Evolutionary conservation across 2,329 filamentous ascomycete genomes (phyloP).

Genomic region (Diplocarpon rosae): DNA sequence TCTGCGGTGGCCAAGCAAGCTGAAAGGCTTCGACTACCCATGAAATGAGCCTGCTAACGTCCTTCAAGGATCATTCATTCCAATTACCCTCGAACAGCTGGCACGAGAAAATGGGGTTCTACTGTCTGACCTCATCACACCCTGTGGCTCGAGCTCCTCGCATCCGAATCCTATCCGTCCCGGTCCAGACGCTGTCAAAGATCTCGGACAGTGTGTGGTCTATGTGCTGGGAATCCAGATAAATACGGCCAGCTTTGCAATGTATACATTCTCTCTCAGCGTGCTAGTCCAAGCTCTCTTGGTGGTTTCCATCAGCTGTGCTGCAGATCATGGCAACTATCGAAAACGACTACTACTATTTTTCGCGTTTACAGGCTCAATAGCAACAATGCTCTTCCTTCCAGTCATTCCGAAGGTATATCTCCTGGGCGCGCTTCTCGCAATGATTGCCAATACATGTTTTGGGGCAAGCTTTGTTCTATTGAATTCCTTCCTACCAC

Average conservation of each 20-base stretch:
- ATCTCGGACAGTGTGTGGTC: constrained; percentile 66
- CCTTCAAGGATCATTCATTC: constrained; percentile 73
- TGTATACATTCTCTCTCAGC: constrained; percentile 95
- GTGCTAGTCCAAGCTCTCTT: constrained; percentile 81
- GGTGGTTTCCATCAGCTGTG: constrained; percentile 92
- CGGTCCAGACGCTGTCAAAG: constrained; percentile 22
- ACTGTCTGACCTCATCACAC: constrained; percentile 61
- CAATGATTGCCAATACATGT: constrained; percentile 84
- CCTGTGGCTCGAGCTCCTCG: constrained; percentile 45
- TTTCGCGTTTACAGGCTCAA: constrained; percentile 76
- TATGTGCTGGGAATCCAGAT: constrained; percentile 73
- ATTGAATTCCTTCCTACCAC: constrained; percentile 85
- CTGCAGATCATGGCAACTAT: constrained; percentile 87
- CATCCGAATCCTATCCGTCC: constrained; percentile 12
- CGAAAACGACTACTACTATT: constrained; percentile 75
- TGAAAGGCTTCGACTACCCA: too few relatives aligned
- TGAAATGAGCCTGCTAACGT: constrained; percentile 9
- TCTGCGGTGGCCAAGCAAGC: background rate
- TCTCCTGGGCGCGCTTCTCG: constrained; percentile 68
- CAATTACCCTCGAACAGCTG: constrained; percentile 87
- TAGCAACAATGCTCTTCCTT: constrained; percentile 81
- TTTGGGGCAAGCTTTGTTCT: constrained; percentile 94
- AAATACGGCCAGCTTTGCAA: constrained; percentile 93
- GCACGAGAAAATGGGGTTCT: constrained; percentile 87
- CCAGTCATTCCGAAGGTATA: constrained; percentile 66